A percentile compares a stretch with the other conserved stretches of the same genome.
phyloP scores from a whole-genome alignment of 345 rosid genomes.

The Mangifera indica region DNA sequence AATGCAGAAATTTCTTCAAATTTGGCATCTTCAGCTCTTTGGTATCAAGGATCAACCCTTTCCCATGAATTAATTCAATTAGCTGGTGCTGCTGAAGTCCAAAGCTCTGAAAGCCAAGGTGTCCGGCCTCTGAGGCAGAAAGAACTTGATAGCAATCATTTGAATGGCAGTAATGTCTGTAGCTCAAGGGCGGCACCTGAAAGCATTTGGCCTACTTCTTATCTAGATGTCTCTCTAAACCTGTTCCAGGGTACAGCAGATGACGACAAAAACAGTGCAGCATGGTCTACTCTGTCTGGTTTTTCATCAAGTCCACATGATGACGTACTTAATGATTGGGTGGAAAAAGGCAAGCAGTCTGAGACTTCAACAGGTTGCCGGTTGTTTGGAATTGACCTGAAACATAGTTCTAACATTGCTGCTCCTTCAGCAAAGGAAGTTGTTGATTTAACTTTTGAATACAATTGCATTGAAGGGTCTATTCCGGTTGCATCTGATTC shows the following conservation, averaged over 20 bases:
- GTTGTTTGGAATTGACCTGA: constrained; percentile 64
- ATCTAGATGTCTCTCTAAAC: constrained; percentile 28
- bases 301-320: constrained; percentile 26
- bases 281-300: constrained; percentile 28
- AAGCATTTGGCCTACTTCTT: constrained; percentile 31
- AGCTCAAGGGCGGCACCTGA: constrained; percentile 31
- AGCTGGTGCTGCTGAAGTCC: constrained; percentile 40
- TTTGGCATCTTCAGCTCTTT: constrained; percentile 41
- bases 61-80: constrained; percentile 36
- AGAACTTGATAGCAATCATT: constrained; percentile 30
- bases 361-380: constrained; percentile 48
- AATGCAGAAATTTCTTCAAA: constrained; percentile 46
- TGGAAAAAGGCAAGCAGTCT: constrained; percentile 34
- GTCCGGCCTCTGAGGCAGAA: constrained; percentile 39
- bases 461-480: constrained; percentile 20
- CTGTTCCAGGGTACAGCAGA: constrained; percentile 29
- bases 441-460: constrained; percentile 15
- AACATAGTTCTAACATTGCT: constrained; percentile 24
- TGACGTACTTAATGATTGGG: constrained; percentile 29
- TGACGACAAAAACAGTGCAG: constrained; percentile 19
- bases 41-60: constrained; percentile 45
- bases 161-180: constrained; percentile 21
- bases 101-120: constrained; percentile 41
- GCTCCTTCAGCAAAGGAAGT: constrained; percentile 34
- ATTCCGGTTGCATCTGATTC: constrained; percentile 27